Evolutionary conservation across 371 early-diverging fungal genomes (phyloP), one percentile per base, ranked within the genome.

Genomic region (Apophysomyces sp.): DNA sequence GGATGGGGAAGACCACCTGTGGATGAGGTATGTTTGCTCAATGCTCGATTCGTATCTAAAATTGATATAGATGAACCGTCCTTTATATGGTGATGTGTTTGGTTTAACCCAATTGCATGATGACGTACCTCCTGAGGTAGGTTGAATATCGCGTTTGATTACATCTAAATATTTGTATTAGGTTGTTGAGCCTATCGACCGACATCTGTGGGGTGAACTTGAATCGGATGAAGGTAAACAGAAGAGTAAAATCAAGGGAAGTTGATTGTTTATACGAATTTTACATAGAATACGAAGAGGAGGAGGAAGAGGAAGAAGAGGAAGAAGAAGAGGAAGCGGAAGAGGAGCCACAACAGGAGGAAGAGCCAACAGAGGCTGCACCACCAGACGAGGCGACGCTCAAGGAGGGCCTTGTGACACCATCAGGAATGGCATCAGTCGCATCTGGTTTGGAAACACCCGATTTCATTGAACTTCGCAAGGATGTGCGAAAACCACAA

Each of bases 1-100:
- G 98, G 97, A 29, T 98, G 98, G 98, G 99, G 99, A 15, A 90
- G 94, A 71, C 97, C 98, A 49, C 98, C 98, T 9, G 96, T 97
- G 2, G 98, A 98, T 73, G 97, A 97, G 68, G 75, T 76, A 73
- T 52, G 60, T 55, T 21, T 15, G 18, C 13, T 15, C 18, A 62
- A 18, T 31, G 6, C 49, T 26, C 51, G 4, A 27, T 26, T 26
- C 7, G 3, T 13, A 27, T 31, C 9, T 13, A 15, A 24, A 21
- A 39, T 21, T 52, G 26, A 56, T 63, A 49, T 56, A 80, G 77
- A 90, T 86, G 61, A 94, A 94, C 54, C 86, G 95, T 36, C 97
- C 98, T 7, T 78, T 98, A 11, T 98, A 96, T 66, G 99, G 99
- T 36, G 96, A 98, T 72, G 98, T 98, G 12, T 98, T 96, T 81